A percentile compares a stretch with the other conserved stretches of the same genome.
phyloP scores from a whole-genome alignment of 192 early-diverging fungal genomes.

The Podila horticola region DNA sequence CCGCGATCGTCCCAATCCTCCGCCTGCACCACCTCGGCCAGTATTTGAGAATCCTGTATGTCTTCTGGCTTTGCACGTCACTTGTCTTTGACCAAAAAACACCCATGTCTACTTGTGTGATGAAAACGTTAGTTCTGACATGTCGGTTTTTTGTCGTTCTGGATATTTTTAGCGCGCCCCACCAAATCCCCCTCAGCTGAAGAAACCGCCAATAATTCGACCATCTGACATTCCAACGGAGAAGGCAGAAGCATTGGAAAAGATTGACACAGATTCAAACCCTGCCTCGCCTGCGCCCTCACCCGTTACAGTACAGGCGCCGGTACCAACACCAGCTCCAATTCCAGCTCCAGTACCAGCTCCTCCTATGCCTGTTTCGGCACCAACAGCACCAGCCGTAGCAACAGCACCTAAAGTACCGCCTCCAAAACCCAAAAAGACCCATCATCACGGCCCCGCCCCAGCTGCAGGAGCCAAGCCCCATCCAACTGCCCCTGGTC shows the following conservation, averaged over 20 bases:
- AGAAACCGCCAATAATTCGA: slow-evolving; percentile 25
- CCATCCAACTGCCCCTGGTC: slow-evolving; percentile 14
- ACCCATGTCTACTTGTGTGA: not conserved
- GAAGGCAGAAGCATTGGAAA: slow-evolving; percentile 28
- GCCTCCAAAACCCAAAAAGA: slow-evolving; percentile 39
- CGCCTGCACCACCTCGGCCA: slow-evolving; percentile 30
- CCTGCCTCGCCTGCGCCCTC: slow-evolving; percentile 4
- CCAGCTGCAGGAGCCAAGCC: slow-evolving; percentile 35
- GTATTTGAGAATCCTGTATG: slow-evolving; percentile 44
- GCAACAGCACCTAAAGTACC: slow-evolving; percentile 32
- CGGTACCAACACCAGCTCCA: slow-evolving; percentile 4
- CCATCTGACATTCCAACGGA: slow-evolving; percentile 27
- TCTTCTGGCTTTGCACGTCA: not conserved
- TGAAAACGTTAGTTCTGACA: not conserved
- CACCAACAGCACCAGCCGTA: slow-evolving; percentile 1
- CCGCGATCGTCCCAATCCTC: slow-evolving; percentile 16
- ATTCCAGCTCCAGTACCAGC: not conserved
- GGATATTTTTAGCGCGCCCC: not conserved
- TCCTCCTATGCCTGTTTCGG: slow-evolving; percentile 3
- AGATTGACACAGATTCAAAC: slow-evolving; percentile 32
- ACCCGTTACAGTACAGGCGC: not conserved
- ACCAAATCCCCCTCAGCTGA: slow-evolving; percentile 14
- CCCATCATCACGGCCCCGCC: slow-evolving; percentile 35
- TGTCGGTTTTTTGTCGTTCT: not conserved
- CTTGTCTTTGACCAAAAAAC: not conserved